Conservation (phyloP, 192 early-diverging fungal genomes). For the Coemansia sp. region DNA sequence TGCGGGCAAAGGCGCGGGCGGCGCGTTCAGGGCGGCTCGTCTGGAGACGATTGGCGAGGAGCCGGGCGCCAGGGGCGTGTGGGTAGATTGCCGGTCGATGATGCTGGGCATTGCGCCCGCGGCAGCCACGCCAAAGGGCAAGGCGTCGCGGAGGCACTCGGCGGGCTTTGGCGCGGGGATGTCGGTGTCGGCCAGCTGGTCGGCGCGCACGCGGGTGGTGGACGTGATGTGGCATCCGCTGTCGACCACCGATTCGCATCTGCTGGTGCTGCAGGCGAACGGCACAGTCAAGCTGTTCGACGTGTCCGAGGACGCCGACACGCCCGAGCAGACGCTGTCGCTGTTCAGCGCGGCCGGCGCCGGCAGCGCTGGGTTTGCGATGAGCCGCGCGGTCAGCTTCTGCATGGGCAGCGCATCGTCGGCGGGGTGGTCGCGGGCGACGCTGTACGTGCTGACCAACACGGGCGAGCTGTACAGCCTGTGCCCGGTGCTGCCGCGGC, state of each 20-base stretch:
- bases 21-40: slow-evolving; percentile 38
- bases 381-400: slow-evolving; percentile 50
- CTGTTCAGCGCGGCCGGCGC: slow-evolving; percentile 14
- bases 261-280: slow-evolving; percentile 67
- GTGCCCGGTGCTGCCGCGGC: slow-evolving; percentile 73
- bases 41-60: slow-evolving; percentile 14
- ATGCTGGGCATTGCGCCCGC: slow-evolving; percentile 13
- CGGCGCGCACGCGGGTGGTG: slow-evolving; percentile 49
- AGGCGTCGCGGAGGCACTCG: slow-evolving; percentile 4
- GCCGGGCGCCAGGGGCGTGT: slow-evolving; percentile 1
- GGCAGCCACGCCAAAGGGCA: background rate
- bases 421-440: slow-evolving; percentile 66
- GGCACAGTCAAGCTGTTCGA: slow-evolving; percentile 71
- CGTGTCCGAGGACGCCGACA: slow-evolving; percentile 56
- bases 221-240: slow-evolving; percentile 83
- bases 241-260: slow-evolving; percentile 63
- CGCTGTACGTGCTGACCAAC: slow-evolving; percentile 68
- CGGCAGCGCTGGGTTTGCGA: slow-evolving; percentile 20
- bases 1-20: slow-evolving; percentile 14
- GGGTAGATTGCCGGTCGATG: slow-evolving; percentile 44
- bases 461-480: slow-evolving; percentile 71
- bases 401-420: slow-evolving; percentile 43
- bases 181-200: slow-evolving; percentile 26
- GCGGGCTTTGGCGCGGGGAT: slow-evolving; percentile 15
- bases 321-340: slow-evolving; percentile 63